Evolutionary conservation across 306 rosid species (phyloP), one percentile per base, ranked within the genome.

Genomic region (Prosopis cineraria): DNA sequence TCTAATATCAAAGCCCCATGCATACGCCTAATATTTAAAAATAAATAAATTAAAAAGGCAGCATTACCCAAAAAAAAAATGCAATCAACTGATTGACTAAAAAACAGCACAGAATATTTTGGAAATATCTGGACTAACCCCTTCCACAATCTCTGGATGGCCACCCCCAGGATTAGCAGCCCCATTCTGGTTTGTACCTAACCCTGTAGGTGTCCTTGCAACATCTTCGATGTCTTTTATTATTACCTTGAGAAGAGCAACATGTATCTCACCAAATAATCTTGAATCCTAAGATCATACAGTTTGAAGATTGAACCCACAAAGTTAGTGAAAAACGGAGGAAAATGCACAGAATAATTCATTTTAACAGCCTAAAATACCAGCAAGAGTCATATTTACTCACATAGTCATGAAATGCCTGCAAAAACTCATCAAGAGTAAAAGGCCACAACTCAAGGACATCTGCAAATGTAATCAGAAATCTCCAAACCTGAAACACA

Each of bases 221-320:
- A 96, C 99, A 89, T 96, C 98, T 86, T 93, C 99, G 55, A 96
- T 93, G 81, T 96, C 99, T 86, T 96, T 96, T 79, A 96, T 89
- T 77, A 91, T 84, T 84, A 91, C 86, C 86, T 87, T 90, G 70
- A 95, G 86, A 82, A 95, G 90, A 75, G 96, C 84, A 83, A 93
- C 90, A 83, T 93, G 97, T 88, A 95, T 90, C 92, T 95, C 99
- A 22, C 96, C 94, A 78, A 91, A 79, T 87, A 95, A 86, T 89
- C 99, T 96, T 47, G 99, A 90, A 86, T 96, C 99, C 99, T 96
- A 88, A 76, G 66, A 87, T 84, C 80, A 82, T 50, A 68, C 34
- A 33, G 67, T 58, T 84, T 68, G 37, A 34, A 37, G 67, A 52
- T 84, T 73, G 29, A 80, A 50, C 48, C 76, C 74, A 41, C 79